phyloP scores from a whole-genome alignment of 306 rosid species.

The Medicago lupulina region DNA sequence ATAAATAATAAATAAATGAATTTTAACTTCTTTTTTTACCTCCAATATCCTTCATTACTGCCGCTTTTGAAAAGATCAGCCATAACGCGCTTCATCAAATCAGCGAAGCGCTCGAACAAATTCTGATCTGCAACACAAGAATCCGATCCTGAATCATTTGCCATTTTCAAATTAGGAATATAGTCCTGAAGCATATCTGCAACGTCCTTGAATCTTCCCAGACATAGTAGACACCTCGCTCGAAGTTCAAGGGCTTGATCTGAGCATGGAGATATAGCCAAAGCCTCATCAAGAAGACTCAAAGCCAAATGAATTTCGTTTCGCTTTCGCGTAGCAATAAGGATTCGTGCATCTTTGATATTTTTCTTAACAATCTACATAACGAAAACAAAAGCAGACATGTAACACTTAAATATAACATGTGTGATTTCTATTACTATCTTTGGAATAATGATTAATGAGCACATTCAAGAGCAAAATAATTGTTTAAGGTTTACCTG shows the following conservation, averaged over 20 bases:
- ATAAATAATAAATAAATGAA: not conserved
- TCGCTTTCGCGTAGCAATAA: constrained; percentile 72
- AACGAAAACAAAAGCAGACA: not conserved
- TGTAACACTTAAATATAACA: no score
- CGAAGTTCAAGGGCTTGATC: constrained; percentile 83
- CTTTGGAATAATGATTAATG: not conserved
- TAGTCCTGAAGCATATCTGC: constrained; percentile 92
- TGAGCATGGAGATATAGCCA: constrained; percentile 68
- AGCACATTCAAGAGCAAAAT: not conserved
- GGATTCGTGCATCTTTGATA: constrained; percentile 72
- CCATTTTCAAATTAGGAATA: constrained; percentile 80
- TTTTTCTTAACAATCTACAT: constrained; percentile 77
- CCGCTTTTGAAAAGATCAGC: constrained; percentile 78
- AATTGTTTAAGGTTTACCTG: not conserved
- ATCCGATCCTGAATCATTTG: constrained; percentile 56
- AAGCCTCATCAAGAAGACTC: constrained; percentile 77
- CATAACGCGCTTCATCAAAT: constrained; percentile 87
- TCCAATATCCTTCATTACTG: constrained; percentile 90
- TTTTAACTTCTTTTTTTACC: constrained; percentile 54
- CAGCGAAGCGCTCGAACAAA: constrained; percentile 93
- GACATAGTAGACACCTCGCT: constrained; percentile 75
- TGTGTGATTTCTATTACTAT: not conserved
- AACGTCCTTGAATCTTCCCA: constrained; percentile 85
- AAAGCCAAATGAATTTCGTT: constrained; percentile 69
- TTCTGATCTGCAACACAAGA: constrained; percentile 58